Evolutionary conservation across 208 protist genomes (phyloP), one percentile per base, ranked within the genome.

Genomic region (Blastocrithidia nonstop): DNA sequence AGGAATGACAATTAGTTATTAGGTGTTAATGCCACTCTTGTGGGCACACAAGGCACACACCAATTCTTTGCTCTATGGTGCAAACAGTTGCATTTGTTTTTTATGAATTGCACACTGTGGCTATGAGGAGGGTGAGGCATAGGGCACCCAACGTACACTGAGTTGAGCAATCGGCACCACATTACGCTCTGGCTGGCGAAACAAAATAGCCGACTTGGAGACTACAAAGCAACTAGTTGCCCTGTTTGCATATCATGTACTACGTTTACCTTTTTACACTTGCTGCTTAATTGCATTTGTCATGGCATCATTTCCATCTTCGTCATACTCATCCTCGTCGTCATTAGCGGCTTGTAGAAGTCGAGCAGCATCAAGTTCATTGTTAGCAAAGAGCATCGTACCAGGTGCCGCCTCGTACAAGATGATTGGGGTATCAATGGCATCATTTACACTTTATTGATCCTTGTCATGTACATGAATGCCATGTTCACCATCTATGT

Each of bases 141-240:
- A 87, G 1, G 82, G 82, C 22, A 69, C 60, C 82, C 82, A 91
- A 27, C 59, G 49, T 5, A 91, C 68, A 8, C 49, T 83, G 20
- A 87, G 55, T 44, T 63, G 73, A 7, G 76, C 76, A 20, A 85
- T 51, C 2, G 82, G 76, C 43, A 81, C 32, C 22, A 83, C 77
- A 43, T 75, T 68, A 44, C 69, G 66, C 31, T 61, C 44, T 0
- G 76, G 66, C 27, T 83, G 57, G 29, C 57, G 58, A 59, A 91
- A 87, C 1, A 91, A 35, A 46, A 91, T 86, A 15, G 66, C 63
- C 20, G 76, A 87, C 48, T 54, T 52, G 15, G 60, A 56, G 1
- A 80, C 36, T 27, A 87, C 60, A 50, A 84, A 91, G 65, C 82
- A 91, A 64, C 82, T 91, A n/a, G n/a, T n/a, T n/a, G n/a, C n/a